Evolutionary conservation across 2,329 filamentous ascomycete genomes (phyloP).

Genomic region (Botrytis galanthina): DNA sequence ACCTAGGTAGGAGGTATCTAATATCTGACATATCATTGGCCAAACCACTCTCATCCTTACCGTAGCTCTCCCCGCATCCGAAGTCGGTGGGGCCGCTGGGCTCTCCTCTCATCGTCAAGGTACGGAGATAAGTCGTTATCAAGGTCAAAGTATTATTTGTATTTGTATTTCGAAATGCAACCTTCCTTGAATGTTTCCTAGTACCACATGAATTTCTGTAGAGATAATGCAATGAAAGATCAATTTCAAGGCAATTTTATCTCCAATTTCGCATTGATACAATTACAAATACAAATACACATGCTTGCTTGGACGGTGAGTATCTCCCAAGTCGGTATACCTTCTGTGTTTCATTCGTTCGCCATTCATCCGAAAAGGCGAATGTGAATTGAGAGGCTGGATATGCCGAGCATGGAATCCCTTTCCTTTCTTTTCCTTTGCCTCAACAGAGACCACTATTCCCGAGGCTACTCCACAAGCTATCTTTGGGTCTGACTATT

Average conservation of each 20-base stretch:
- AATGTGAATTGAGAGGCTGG: constrained; percentile 7
- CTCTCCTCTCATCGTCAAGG: not conserved
- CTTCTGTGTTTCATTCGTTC: constrained; percentile 12
- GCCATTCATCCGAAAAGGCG: constrained; percentile 22
- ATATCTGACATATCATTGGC: not conserved
- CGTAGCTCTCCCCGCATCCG: constrained; percentile 14
- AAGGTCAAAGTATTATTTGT: not conserved
- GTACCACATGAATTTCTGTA: not conserved
- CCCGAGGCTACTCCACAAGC: constrained; percentile 8
- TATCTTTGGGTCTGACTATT: not conserved
- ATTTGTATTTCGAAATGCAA: not conserved
- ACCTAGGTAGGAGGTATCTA: not conserved
- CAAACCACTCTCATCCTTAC: not conserved
- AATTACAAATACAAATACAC: not conserved
- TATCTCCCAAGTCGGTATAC: not conserved
- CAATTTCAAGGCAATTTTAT: not conserved
- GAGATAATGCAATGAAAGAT: not conserved
- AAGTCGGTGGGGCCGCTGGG: constrained; percentile 4
- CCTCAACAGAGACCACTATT: not conserved
- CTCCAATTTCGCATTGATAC: not conserved
- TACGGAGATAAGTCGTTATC: not conserved
- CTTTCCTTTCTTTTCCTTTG: not conserved
- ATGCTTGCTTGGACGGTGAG: not conserved
- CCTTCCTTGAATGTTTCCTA: not conserved
- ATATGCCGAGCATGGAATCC: constrained; percentile 13